Conservation (phyloP, 441 rosid genomes). For the Gossypium trilobum region DNA sequence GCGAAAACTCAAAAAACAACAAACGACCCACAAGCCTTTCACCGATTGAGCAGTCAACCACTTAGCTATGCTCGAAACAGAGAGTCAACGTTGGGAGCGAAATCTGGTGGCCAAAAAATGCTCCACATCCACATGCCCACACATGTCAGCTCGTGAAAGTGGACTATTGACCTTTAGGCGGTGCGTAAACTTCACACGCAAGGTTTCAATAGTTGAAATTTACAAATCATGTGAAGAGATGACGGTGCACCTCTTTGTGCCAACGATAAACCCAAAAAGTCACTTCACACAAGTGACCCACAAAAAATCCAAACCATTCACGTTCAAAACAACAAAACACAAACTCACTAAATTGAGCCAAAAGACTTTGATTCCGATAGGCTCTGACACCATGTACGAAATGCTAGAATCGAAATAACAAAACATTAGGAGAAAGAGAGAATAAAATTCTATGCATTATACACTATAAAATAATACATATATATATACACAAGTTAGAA, state of each 20-base stretch:
- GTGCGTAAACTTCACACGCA: background rate
- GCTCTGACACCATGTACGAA: no score
- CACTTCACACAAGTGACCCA: background rate
- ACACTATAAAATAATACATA: background rate
- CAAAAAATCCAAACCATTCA: background rate
- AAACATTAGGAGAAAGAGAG: background rate
- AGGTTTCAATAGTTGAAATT: background rate
- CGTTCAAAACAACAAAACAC: background rate
- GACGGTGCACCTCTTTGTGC: background rate
- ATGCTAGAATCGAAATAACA: background rate
- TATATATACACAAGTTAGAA: no score
- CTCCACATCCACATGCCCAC: background rate
- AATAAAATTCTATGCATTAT: background rate
- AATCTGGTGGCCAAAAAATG: no score
- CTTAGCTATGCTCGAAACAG: no score
- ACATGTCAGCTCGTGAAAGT: background rate
- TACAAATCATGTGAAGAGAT: background rate
- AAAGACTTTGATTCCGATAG: no score
- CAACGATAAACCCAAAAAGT: background rate
- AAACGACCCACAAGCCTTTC: no score
- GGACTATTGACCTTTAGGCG: background rate
- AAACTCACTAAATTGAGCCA: background rate
- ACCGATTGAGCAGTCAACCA: no score
- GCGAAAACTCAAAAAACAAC: no score
- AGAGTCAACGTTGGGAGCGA: no score